These are phyloP conservation scores for Piromyces sp. DNA, from an alignment of 192 early-diverging fungal genomes.

Conservation along the genomic window DNA sequence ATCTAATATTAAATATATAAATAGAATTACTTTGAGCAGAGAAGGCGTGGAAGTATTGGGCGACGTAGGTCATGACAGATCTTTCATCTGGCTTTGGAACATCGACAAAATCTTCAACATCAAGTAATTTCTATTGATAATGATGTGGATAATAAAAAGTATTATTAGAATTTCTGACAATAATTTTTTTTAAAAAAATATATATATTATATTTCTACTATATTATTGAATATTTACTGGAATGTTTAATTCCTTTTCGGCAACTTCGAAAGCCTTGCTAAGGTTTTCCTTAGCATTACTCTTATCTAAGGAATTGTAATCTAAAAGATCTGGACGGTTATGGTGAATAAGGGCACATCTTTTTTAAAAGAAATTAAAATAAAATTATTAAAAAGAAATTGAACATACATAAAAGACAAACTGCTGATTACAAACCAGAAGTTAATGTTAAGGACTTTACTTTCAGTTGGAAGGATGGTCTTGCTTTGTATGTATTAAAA, in stretches of 20 bases:
- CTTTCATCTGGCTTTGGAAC: constrained; percentile 79
- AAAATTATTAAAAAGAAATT: too few relatives aligned
- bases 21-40: constrained; percentile 52
- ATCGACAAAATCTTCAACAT: constrained; percentile 91
- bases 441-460: constrained; percentile 76
- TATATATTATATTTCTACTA: too few relatives aligned
- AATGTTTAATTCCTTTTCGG: constrained; percentile 71
- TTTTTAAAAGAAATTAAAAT: too few relatives aligned
- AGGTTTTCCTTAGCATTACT: constrained; percentile 44
- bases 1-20: neutral
- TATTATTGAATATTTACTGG: constrained; percentile 22
- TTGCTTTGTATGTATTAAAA: constrained; percentile 52
- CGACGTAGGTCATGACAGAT: constrained; percentile 95
- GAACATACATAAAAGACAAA: too few relatives aligned
- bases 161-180: too few relatives aligned
- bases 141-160: too few relatives aligned
- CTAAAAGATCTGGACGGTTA: constrained; percentile 85
- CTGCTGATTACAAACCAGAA: constrained; percentile 65
- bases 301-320: constrained; percentile 76
- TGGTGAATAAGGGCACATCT: constrained; percentile 90
- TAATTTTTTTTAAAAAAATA: too few relatives aligned
- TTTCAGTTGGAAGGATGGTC: constrained; percentile 90
- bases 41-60: constrained; percentile 96
- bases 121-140: constrained; percentile 50
- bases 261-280: constrained; percentile 87